These are phyloP conservation scores for Annulohypoxylon stygium DNA, from an alignment of 495 filamentous ascomycete species.

Conservation along the genomic window DNA sequence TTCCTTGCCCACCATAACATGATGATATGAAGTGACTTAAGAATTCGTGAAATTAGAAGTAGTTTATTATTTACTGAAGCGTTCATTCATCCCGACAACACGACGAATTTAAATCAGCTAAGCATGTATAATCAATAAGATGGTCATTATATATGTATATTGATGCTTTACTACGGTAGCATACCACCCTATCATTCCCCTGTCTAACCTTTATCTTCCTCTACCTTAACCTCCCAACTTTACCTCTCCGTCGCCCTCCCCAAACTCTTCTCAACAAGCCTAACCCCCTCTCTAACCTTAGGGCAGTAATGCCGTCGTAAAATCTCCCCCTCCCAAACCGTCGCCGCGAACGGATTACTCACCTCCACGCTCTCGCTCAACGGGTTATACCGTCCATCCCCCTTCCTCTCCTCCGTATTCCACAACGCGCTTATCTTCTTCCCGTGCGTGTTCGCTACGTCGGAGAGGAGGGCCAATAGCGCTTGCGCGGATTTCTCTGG, in stretches of 20 bases:
- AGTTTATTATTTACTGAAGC: too few species aligned
- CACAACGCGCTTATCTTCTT: constrained; percentile 78
- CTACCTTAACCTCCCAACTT: neutral
- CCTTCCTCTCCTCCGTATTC: constrained; percentile 90
- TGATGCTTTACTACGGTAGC: neutral
- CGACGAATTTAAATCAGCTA: neutral
- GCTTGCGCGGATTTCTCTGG: constrained; percentile 90
- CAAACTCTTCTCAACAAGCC: constrained; percentile 74
- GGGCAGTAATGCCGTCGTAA: constrained; percentile 87
- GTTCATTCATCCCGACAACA: neutral
- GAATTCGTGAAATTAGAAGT: neutral
- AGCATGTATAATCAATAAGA: neutral
- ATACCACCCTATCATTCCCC: neutral
- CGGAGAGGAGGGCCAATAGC: constrained; percentile 76
- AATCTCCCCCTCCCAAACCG: constrained; percentile 94
- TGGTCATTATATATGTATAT: neutral
- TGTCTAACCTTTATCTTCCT: neutral
- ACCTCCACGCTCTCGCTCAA: constrained; percentile 54
- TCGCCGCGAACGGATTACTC: constrained; percentile 78
- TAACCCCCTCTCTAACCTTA: constrained; percentile 81
- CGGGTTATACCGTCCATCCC: constrained; percentile 68
- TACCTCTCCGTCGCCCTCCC: constrained; percentile 39
- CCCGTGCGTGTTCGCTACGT: constrained; percentile 79
- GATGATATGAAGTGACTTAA: neutral
- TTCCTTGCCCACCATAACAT: neutral